phyloP scores from a whole-genome alignment of 805 yeast species.

The Candida peoriensis region DNA sequence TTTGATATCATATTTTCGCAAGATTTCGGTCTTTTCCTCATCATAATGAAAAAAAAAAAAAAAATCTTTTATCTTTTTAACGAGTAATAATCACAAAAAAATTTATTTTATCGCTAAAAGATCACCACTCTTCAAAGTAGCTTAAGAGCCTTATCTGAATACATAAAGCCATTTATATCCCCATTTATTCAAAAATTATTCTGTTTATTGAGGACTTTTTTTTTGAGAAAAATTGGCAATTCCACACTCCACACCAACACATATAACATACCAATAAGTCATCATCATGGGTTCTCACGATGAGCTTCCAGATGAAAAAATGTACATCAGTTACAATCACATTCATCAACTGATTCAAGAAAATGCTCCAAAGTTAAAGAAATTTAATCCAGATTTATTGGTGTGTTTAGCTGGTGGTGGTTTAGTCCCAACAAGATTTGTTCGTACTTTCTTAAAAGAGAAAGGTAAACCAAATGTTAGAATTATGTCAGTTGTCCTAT shows the following conservation, averaged over 20 bases:
- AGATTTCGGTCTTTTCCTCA: too few species aligned
- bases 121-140: too few species aligned
- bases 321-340: slow-evolving; percentile 77
- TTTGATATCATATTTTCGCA: too few species aligned
- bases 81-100: too few species aligned
- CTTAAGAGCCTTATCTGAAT: too few species aligned
- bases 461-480: slow-evolving; percentile 86
- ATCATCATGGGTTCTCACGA: slow-evolving; percentile 17
- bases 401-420: slow-evolving; percentile 99
- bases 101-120: too few species aligned
- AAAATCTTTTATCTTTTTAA: too few species aligned
- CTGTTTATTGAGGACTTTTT: too few species aligned
- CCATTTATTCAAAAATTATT: too few species aligned
- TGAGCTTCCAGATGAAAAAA: slow-evolving; percentile 34
- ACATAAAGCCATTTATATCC: too few species aligned
- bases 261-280: background rate
- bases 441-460: slow-evolving; percentile 86
- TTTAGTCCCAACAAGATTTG: slow-evolving; percentile 93
- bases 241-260: background rate
- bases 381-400: slow-evolving; percentile 80
- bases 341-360: slow-evolving; percentile 71
- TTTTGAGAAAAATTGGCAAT: too few species aligned
- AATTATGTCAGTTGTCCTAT: slow-evolving; percentile 90
- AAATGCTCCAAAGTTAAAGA: slow-evolving; percentile 55
- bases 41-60: too few species aligned